phyloP scores from a whole-genome alignment of 257 asterid species.

The Solanum virginianum region DNA sequence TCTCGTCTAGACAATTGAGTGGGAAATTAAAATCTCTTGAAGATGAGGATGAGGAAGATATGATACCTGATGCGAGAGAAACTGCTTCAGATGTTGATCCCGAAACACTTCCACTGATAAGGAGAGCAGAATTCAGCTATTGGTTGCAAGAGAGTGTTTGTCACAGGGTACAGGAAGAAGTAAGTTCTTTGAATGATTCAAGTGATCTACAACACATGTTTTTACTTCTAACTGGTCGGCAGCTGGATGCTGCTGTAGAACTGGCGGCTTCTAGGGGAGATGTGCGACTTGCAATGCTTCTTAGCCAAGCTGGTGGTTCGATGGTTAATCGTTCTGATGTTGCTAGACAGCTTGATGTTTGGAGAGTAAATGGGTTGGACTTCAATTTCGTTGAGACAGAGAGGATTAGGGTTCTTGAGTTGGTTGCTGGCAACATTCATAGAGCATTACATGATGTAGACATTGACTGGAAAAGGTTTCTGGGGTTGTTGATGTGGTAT shows the following conservation, averaged over 20 bases:
- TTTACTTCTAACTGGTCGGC: constrained; percentile 87
- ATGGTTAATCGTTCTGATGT: constrained; percentile 49
- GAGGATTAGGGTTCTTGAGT: constrained; percentile 70
- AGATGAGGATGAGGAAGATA: constrained; percentile 66
- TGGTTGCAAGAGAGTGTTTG: constrained; percentile 96
- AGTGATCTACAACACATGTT: constrained; percentile 73
- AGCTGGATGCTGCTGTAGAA: constrained; percentile 82
- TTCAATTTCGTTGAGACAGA: constrained; percentile 74
- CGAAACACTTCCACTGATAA: constrained; percentile 72
- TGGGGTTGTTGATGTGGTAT: constrained; percentile 96
- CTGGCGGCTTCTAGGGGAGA: constrained; percentile 95
- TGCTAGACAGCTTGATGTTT: constrained; percentile 66
- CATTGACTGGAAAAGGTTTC: constrained; percentile 95
- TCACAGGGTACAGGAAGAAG: constrained; percentile 83
- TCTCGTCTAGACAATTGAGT: constrained; percentile 44
- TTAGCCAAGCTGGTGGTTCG: constrained; percentile 94
- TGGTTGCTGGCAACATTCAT: constrained; percentile 86
- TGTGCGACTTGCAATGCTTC: constrained; percentile 82
- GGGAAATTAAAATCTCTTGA: constrained; percentile 37
- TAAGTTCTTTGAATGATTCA: constrained; percentile 53
- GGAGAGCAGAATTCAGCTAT: constrained; percentile 83
- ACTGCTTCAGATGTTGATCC: constrained; percentile 45
- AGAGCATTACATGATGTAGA: constrained; percentile 51
- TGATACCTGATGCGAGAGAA: constrained; percentile 53
- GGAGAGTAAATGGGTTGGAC: constrained; percentile 93